Percentiles rank a stretch among this genome's conserved stretches.
phyloP scores from a whole-genome alignment of 1,284 basidiomycete species.

The Bjerkandera adusta region DNA sequence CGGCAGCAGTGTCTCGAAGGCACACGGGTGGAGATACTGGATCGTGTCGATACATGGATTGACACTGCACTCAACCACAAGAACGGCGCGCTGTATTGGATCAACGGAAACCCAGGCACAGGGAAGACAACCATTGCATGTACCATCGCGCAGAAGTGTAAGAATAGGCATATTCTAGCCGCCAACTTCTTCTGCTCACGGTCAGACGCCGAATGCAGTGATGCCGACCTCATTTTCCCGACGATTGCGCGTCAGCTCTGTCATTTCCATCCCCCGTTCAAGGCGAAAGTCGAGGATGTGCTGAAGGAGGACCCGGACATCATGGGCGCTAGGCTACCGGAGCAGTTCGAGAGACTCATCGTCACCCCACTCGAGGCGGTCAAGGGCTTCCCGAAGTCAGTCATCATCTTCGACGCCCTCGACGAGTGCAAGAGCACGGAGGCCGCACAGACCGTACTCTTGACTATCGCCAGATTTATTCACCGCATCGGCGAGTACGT shows the following conservation, averaged over 20 bases:
- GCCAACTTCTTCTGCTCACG: constrained; percentile 34
- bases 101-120: too few species aligned
- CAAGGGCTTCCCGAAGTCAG: constrained; percentile 9
- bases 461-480: constrained; percentile 11
- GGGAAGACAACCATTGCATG: too few species aligned
- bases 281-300: constrained; percentile 10
- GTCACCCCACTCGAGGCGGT: constrained; percentile 21
- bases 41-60: too few species aligned
- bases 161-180: too few species aligned
- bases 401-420: constrained; percentile 27
- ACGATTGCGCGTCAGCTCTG: constrained; percentile 28
- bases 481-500: too few species aligned
- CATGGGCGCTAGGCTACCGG: constrained; percentile 3
- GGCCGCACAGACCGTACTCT: constrained; percentile 18
- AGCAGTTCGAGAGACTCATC: constrained; percentile 23
- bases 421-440: constrained; percentile 26
- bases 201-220: constrained; percentile 18
- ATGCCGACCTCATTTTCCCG: constrained; percentile 21
- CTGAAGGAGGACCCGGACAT: constrained; percentile 17
- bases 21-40: too few species aligned
- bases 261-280: constrained; percentile 14
- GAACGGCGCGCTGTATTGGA: too few species aligned
- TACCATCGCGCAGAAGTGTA: too few species aligned
- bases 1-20: too few species aligned
- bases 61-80: too few species aligned